Evolutionary conservation across 345 rosid species (phyloP), one percentile per base, ranked within the genome.

Genomic region (Erysimum cheiranthoides): DNA sequence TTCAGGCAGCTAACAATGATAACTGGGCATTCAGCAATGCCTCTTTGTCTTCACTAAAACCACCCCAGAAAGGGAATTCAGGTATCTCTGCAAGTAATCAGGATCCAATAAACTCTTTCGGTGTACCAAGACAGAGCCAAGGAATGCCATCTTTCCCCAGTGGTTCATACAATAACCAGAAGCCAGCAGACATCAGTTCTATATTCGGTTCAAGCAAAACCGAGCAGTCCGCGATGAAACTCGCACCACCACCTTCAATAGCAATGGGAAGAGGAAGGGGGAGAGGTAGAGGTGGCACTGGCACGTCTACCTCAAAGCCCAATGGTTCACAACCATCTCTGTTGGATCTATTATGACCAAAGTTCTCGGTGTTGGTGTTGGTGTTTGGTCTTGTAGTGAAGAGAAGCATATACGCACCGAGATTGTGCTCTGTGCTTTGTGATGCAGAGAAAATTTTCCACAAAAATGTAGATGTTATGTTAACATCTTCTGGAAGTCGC

Each of bases 231-330:
- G 90, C 99, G 31, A 84, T 85, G 31, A 90, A 82, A 82, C 93
- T 95, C 51, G 97, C 99, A 12, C 97, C 97, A 1, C 99, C 99
- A 6, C 99, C 99, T 16, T 84, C 80, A 50, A 57, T 80, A 68
- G 90, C 87, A 13, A 90, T 85, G 61, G 93, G 93, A 54, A 83
- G 93, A 80, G 97, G 98, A 57, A 83, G 96, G 77, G 93, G 95
- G 14, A 80, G 86, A 58, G 91, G 85, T 68, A 80, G 85, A 65
- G 86, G 87, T 2, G 68, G 75, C 27, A 51, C 50, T 35, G 78
- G 70, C 35, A 46, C 71, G 32, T 78, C 87, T 46, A 61, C 69
- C 32, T 71, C 89, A 62, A 84, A 84, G 54, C 16, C 88, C 38
- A 82, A 35, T 60, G 79, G 83, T 4, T 68, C 80, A 68, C 96